Conservation (phyloP, 192 early-diverging fungal genomes). For the Chytriomyces confervae region DNA sequence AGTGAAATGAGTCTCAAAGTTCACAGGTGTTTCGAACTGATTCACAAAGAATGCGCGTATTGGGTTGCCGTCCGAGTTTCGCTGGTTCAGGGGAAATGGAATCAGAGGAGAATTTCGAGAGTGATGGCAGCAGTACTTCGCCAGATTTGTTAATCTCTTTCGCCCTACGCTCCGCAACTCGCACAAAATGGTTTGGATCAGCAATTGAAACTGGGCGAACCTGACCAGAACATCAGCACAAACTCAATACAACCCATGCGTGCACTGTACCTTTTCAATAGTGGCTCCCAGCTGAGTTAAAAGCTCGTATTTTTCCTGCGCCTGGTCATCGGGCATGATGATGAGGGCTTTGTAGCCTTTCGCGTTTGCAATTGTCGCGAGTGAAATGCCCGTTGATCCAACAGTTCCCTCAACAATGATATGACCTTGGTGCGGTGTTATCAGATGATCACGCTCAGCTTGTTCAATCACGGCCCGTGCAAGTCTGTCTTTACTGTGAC, state of each 20-base stretch:
- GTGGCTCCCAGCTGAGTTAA: constrained; percentile 82
- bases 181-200: constrained; percentile 91
- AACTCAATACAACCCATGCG: no score
- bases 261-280: constrained; percentile 78
- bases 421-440: constrained; percentile 74
- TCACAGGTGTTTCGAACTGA: constrained; percentile 94
- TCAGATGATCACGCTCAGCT: constrained; percentile 72
- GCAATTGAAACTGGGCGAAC: constrained; percentile 84
- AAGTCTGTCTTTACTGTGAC: constrained; percentile 80
- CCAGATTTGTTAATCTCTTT: constrained; percentile 60
- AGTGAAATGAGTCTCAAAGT: constrained; percentile 73
- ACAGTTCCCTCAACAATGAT: constrained; percentile 95
- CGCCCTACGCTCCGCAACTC: constrained; percentile 80
- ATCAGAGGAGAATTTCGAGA: not conserved
- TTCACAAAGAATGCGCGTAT: constrained; percentile 79
- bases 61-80: constrained; percentile 25
- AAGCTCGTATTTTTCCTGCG: constrained; percentile 86
- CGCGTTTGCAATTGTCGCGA: constrained; percentile 88
- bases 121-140: not conserved
- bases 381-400: constrained; percentile 94
- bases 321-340: constrained; percentile 93
- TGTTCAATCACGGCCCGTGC: constrained; percentile 84
- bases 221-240: no score
- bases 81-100: not conserved
- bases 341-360: constrained; percentile 93